phyloP scores from a whole-genome alignment of 768 basidiomycete genomes.

The Naganishia friedmannii region DNA sequence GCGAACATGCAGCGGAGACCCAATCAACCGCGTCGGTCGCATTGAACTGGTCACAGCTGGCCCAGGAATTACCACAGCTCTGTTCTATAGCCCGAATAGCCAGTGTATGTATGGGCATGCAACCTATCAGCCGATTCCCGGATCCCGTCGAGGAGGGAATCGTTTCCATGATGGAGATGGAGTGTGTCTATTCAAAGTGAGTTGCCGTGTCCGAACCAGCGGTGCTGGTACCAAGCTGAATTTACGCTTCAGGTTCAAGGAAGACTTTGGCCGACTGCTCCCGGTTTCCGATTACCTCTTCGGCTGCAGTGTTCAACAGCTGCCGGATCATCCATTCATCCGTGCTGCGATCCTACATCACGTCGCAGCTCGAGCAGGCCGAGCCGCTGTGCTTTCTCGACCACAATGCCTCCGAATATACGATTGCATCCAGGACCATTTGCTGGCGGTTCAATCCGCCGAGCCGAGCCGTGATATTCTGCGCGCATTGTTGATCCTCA shows the following conservation, averaged over 20 bases:
- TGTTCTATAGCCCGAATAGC: background rate
- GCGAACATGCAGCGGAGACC: background rate
- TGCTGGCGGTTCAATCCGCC: background rate
- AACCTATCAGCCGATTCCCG: background rate
- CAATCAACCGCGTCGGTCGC: background rate
- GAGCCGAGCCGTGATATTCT: conserved; percentile 2
- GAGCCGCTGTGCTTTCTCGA: background rate
- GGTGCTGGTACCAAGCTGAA: background rate
- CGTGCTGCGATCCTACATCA: background rate
- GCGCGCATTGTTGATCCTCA: conserved; percentile 4
- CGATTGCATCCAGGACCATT: conserved; percentile 4
- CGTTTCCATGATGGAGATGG: conserved; percentile 12
- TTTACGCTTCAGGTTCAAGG: background rate
- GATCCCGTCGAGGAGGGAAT: conserved; percentile 8
- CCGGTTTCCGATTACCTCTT: conserved; percentile 4
- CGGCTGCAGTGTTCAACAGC: background rate
- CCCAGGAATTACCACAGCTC: background rate
- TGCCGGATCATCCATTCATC: conserved; percentile 3
- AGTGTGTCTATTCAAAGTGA: conserved; percentile 7
- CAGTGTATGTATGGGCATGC: background rate
- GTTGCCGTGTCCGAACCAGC: background rate
- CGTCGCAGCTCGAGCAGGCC: background rate
- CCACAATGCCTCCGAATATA: conserved; percentile 5
- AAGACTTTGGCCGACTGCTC: background rate
- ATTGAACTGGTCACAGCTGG: conserved; percentile 7